phyloP scores from a whole-genome alignment of 805 yeast genomes.

The Saitoella complicata region DNA sequence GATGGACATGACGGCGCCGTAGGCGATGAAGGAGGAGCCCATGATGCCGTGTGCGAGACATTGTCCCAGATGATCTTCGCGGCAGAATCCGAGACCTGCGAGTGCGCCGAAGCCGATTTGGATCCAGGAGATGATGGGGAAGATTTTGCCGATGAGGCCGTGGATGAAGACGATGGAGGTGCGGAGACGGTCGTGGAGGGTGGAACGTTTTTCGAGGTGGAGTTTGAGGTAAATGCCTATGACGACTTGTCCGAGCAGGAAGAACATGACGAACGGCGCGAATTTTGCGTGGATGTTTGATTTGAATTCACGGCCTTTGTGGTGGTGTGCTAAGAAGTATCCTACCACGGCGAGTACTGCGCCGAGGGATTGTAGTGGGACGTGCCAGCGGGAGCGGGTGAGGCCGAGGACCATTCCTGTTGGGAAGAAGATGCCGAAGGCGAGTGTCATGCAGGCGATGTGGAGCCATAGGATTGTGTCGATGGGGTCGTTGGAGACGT shows the following conservation, averaged over 20 bases:
- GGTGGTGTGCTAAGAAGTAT: constrained; percentile 25
- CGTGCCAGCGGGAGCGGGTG: constrained; percentile 22
- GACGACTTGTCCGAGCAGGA: constrained; percentile 19
- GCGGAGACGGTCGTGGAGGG: constrained; percentile 21
- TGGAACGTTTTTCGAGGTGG: constrained; percentile 20
- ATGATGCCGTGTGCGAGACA: constrained; percentile 94
- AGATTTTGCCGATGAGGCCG: constrained; percentile 19
- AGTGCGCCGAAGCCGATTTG: constrained; percentile 67
- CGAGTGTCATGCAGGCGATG: constrained; percentile 20
- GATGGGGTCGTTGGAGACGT: constrained; percentile 14
- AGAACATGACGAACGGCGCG: constrained; percentile 21
- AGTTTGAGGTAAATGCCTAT: constrained; percentile 24
- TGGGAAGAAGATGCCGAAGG: constrained; percentile 27
- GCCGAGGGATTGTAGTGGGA: constrained; percentile 23
- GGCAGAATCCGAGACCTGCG: constrained; percentile 76
- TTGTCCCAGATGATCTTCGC: constrained; percentile 72
- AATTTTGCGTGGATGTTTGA: constrained; percentile 23
- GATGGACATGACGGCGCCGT: constrained; percentile 54
- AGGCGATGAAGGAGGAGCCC: constrained; percentile 76
- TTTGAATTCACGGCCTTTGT: constrained; percentile 22
- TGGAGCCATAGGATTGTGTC: constrained; percentile 18
- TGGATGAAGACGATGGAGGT: constrained; percentile 18
- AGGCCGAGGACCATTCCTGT: constrained; percentile 26
- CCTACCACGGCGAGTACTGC: constrained; percentile 20
- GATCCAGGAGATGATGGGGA: constrained; percentile 50